Conservation (phyloP, 2,329 filamentous ascomycete species). For the Aspergillus carbonarius region DNA sequence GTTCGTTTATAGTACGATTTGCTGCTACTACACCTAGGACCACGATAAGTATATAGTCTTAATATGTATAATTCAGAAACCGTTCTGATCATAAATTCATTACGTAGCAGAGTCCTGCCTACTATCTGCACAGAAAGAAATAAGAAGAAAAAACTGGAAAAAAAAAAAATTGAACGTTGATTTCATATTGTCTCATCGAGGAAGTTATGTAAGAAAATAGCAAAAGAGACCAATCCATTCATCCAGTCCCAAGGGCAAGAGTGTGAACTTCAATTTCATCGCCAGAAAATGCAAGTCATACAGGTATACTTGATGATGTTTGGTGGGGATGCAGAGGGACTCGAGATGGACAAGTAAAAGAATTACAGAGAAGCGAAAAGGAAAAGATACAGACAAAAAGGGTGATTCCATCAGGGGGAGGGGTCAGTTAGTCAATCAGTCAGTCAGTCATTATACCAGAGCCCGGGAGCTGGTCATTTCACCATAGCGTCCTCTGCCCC, state of each 20-base stretch:
- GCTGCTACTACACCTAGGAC: no score
- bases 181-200: slow-evolving; percentile 5
- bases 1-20: no score
- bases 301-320: not conserved
- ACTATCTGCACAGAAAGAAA: not conserved
- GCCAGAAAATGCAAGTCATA: not conserved
- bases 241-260: not conserved
- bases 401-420: not conserved
- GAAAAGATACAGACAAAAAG: not conserved
- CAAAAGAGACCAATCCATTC: not conserved
- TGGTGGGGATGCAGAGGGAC: not conserved
- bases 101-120: not conserved
- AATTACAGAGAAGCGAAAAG: slow-evolving; percentile 13
- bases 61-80: no score
- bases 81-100: not conserved
- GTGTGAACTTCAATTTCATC: not conserved
- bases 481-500: slow-evolving; percentile 84
- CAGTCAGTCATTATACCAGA: slow-evolving; percentile 23
- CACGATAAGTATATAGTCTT: no score
- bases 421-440: slow-evolving; percentile 3
- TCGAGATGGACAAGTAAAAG: not conserved
- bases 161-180: not conserved
- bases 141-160: not conserved
- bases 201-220: not conserved
- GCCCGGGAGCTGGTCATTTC: slow-evolving; percentile 75